Base-by-base conservation (phyloP, 2,329 filamentous ascomycete species). In the Aspergillus proliferans region DNA sequence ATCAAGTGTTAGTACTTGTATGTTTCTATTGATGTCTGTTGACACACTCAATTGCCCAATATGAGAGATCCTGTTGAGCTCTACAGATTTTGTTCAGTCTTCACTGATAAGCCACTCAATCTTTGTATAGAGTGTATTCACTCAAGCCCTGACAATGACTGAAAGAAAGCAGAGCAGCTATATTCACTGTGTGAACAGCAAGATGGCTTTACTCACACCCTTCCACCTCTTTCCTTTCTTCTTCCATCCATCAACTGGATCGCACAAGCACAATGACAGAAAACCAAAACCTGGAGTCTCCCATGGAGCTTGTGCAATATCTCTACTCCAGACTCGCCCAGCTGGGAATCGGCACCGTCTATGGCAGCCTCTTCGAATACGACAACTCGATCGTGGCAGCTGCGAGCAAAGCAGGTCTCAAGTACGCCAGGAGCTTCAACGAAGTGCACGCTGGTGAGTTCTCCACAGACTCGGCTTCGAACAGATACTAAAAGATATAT, bases 271-370 rank as follows among this genome's bases (percentile, higher is more conserved):
- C 38, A 40, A 40, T 40, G 38, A 19, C 15, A 18, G 18, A 21
- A 40, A 7, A 22, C 7, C 10, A 40, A 4, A 19, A 10, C 3
- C 38, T 21, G 12, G 10, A 38, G n/a, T 7, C 38, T 12, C 38
- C 38, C n/a, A 40, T 40, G 18, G 18, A 18, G 18, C 38, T 40
- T 12, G 18, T 21, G 10, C 15, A 40, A 14, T 40, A 40, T 40
- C 38, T 40, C 38, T 40, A 39, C 24, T 28, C 26, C 34, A 43
- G 50, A 49, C 49, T 59, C 55, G 55, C 54, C 52, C 54, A 56
- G 55, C 51, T 58, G 52, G 55, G 57, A 10, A 56, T 45, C 49
- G 45, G 18, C 43, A 43, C 43, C 45, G 47, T 46, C 39, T 38
- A 22, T 42, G 38, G 38, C 38, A 19, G 18, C 4, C 10, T 21